Base-by-base conservation (phyloP, 352 stramenopile genomes). In the Phytophthora pinifolia region DNA sequence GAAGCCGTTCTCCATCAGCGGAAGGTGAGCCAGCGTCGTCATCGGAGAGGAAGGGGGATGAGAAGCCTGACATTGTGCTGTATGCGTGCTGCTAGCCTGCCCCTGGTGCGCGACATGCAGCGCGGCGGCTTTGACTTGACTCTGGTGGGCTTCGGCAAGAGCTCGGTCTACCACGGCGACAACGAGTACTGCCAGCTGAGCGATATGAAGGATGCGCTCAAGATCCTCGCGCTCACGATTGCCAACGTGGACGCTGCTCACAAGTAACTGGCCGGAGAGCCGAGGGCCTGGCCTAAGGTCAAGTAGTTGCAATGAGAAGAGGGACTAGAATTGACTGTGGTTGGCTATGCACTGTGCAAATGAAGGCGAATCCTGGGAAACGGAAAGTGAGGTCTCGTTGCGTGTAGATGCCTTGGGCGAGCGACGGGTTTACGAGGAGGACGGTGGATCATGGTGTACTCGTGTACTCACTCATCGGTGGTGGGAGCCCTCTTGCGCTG, bases 1-100 rank as follows among this genome's bases (percentile, higher is more conserved):
- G 12, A 92, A 93, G 64, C 92, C 91, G 12, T 98, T 96, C 59
- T 91, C 91, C 20, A 97, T 98, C 59, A 96, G 83, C 34, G 92
- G 92, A 59, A 94, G 77, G 79, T 89, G 9, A 63, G 52, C 38
- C 53, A 44, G 77, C 65, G 7, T 66, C 50, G 52, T 38, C 41
- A 52, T 30, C 14, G 59, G 25, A 59, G 12, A 33, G 9, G 8
- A 15, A 14, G 3, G 49, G 22, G 25, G 20, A 46, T 31, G 6
- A 29, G 30, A 39, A 14, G 32, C 51, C 38, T 66, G 45, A 66
- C 34, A 10, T 6, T 61, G 14, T 13, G 9, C 9, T 29, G 12
- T 48, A 0, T 35, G 2, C 13, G 27, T 53, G 4, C 47, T 18
- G 8, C 39, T 46, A 90, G 76, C 35, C 34, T 92, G 53, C 80